phyloP scores from a whole-genome alignment of 176 grass and related monocot species.

The Bothriochloa decipiens region DNA sequence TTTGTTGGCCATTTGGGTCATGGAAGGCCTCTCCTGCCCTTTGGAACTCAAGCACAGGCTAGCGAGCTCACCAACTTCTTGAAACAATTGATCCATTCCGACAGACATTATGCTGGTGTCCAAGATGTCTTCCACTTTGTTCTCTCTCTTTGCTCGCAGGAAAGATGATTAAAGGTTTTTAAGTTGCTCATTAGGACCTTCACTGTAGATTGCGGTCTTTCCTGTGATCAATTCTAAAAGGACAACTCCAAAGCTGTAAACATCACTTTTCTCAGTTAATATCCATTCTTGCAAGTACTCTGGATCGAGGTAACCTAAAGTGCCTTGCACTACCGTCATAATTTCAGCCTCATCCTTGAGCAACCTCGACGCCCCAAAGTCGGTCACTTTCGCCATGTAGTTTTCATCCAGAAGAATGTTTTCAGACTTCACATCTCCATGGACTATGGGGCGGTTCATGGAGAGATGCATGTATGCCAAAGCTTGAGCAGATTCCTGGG shows the following conservation, averaged over 20 bases:
- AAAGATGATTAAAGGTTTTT: slow-evolving; percentile 7
- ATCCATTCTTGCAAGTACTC: slow-evolving; percentile 36
- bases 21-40: slow-evolving; percentile 6
- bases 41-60: background rate
- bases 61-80: background rate
- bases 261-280: background rate
- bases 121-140: background rate
- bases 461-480: slow-evolving; percentile 13
- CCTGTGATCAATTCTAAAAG: slow-evolving; percentile 22
- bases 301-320: slow-evolving; percentile 18
- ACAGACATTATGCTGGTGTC: background rate
- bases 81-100: background rate
- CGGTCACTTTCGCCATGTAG: background rate
- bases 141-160: background rate
- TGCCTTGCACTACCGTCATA: slow-evolving; percentile 22
- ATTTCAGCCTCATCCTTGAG: slow-evolving; percentile 20
- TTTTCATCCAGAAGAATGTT: background rate
- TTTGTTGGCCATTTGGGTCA: background rate
- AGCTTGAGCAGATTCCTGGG: slow-evolving; percentile 10
- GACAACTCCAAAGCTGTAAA: slow-evolving; percentile 36
- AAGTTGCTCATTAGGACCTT: background rate
- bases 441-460: slow-evolving; percentile 20
- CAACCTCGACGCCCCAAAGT: background rate
- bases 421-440: slow-evolving; percentile 10
- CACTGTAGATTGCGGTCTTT: background rate